Evolutionary conservation across 495 filamentous ascomycete genomes (phyloP), one percentile per base, ranked within the genome.

Genomic region (Geopyxis carbonaria): DNA sequence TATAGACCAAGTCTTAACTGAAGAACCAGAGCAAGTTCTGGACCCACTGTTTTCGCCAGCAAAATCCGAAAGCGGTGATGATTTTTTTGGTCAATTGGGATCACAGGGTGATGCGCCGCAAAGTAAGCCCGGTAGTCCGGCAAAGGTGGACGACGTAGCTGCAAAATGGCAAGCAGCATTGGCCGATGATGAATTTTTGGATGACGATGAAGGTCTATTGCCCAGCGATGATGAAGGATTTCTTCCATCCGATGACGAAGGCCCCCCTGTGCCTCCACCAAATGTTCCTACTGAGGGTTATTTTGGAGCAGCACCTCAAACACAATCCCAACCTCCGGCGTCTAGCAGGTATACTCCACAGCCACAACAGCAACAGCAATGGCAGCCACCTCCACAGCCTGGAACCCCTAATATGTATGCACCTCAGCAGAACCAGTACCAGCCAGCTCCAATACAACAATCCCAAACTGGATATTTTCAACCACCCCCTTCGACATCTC

Each of bases 131-230:
- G 16, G 28, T n/a, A 42, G 47, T 22, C 14, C 28, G 8, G 6
- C 32, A 18, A 42, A 37, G 37, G 68, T 74, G 28, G 65, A 67
- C 21, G 77, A 89, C 47, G 58, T 89, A 5, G 76, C 78, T 32
- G 79, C 78, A 2, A 72, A 76, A 45, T 94, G 89, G 89, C 65
- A 83, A 48, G 80, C 75, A 30, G 79, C 80, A 43, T 65, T 94
- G 47, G 78, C 61, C 22, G 77, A 73, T 28, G 85, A 89, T 47
- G 81, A 87, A 38, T 64, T 82, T 15, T 59, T 85, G 29, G 69
- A 78, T 33, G 69, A 75, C 4, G 71, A 75, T 38, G 64, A 68
- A 11, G 65, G 64, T 0, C 72, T 78, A 46, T 67, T 81, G 36
- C 68, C 63, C 2, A 78, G 77, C 45, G 79, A 83, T 50, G 78